A percentile compares a stretch with the other conserved stretches of the same genome.
Evolutionary conservation across 2,329 filamentous ascomycete genomes (phyloP).

Genomic region (Talaromyces sp.): DNA sequence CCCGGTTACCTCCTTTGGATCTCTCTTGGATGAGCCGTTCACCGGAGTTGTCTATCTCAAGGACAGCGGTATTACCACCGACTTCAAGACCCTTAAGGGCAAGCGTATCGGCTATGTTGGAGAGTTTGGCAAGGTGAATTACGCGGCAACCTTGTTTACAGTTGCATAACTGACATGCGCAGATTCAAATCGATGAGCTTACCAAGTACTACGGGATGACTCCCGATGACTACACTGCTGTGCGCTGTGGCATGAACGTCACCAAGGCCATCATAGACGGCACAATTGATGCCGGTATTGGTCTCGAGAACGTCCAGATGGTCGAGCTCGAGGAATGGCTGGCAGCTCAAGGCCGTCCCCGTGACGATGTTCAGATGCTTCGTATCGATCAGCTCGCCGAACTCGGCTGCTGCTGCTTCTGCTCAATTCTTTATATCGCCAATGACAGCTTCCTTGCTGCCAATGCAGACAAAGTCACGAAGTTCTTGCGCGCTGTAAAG

Average conservation of each 20-base stretch:
- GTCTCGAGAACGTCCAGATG: constrained; percentile 80
- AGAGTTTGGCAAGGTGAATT: constrained; percentile 65
- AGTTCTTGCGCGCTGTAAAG: constrained; percentile 72
- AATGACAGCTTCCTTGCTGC: constrained; percentile 67
- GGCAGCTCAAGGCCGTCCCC: constrained; percentile 58
- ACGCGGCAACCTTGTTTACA: background rate
- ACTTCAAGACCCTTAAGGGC: constrained; percentile 71
- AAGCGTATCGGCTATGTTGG: constrained; percentile 77
- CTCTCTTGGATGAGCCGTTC: constrained; percentile 75
- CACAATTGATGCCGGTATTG: constrained; percentile 70
- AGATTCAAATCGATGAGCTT: constrained; percentile 79
- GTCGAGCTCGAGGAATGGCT: constrained; percentile 79
- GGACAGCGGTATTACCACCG: constrained; percentile 67
- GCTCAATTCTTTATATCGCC: constrained; percentile 75
- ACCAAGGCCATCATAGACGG: constrained; percentile 71
- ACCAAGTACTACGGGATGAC: constrained; percentile 75
- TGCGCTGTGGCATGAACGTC: constrained; percentile 79
- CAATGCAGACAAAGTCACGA: constrained; percentile 62
- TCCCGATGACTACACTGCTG: constrained; percentile 68
- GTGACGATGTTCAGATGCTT: constrained; percentile 71
- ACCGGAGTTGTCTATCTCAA: constrained; percentile 76
- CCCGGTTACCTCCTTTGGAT: constrained; percentile 69
- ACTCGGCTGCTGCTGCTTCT: constrained; percentile 81
- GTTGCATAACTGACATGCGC: background rate
- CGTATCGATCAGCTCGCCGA: constrained; percentile 77